Conservation (phyloP, 192 early-diverging fungal genomes). For the Backusella sp. region DNA sequence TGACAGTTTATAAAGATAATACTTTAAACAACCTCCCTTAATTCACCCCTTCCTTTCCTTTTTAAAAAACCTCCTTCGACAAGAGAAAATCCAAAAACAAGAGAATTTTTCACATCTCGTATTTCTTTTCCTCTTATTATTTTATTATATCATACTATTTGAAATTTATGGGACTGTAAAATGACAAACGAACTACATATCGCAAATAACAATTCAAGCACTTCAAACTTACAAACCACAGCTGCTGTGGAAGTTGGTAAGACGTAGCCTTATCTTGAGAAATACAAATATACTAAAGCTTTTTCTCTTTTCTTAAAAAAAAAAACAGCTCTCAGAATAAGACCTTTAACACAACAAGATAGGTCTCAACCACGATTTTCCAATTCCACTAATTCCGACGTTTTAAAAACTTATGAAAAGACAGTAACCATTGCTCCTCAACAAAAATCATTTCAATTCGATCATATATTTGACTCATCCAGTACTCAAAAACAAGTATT, state of each 20-base stretch:
- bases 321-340: constrained; percentile 25
- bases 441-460: constrained; percentile 34
- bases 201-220: constrained; percentile 2
- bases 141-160: background rate
- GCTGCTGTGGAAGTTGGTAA: constrained; percentile 14
- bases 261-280: background rate
- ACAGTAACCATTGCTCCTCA: constrained; percentile 25
- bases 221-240: background rate
- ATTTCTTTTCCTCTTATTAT: background rate
- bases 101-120: constrained; percentile 6
- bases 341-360: constrained; percentile 31
- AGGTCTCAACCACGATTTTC: constrained; percentile 26
- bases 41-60: constrained; percentile 1
- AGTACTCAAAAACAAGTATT: constrained; percentile 37
- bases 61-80: background rate
- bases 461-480: constrained; percentile 29
- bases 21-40: constrained; percentile 4
- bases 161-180: background rate
- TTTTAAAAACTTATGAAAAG: constrained; percentile 32
- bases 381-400: constrained; percentile 27
- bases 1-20: background rate
- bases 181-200: constrained; percentile 8
- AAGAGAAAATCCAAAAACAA: constrained; percentile 2
- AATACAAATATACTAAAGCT: background rate
- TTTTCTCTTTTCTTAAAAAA: background rate